Evolutionary conservation across 768 basidiomycete species (phyloP).

Genomic region (Russula foetens): DNA sequence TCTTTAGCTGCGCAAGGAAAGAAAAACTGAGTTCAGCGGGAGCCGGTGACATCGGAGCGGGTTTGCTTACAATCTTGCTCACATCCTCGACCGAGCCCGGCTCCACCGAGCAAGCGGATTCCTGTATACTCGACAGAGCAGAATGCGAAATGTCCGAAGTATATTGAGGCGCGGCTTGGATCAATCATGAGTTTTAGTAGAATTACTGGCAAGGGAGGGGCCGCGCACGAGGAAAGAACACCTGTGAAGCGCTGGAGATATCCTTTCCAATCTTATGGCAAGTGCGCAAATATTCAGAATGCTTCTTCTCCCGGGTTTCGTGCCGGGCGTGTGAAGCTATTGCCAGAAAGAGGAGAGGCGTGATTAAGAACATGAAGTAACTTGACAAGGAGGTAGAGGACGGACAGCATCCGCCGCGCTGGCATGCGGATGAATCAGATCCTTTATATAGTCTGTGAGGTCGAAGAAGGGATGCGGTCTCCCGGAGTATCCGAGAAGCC

Average conservation of each 20-base stretch:
- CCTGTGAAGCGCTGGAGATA: neutral
- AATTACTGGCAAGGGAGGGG: neutral
- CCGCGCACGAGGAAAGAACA: neutral
- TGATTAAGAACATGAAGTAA: no score
- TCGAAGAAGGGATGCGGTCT: no score
- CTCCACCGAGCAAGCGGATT: neutral
- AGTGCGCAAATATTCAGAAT: no score
- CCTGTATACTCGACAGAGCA: neutral
- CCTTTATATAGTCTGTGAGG: no score
- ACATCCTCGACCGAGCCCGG: neutral
- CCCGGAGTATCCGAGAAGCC: no score
- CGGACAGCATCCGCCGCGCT: no score
- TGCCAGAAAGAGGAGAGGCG: no score
- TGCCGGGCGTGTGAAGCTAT: no score
- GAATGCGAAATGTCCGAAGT: conserved; percentile 3
- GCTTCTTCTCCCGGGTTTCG: no score
- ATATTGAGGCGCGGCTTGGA: conserved; percentile 9
- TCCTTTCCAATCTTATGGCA: neutral
- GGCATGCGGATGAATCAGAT: no score
- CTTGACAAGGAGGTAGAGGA: no score
- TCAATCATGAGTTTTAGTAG: neutral
- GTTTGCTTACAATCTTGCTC: conserved; percentile 6
- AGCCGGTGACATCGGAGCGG: conserved; percentile 7
- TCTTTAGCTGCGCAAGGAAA: neutral
- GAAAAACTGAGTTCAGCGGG: neutral